Conservation (phyloP, 2,329 filamentous ascomycete species). For the Tolypocladium paradoxum region DNA sequence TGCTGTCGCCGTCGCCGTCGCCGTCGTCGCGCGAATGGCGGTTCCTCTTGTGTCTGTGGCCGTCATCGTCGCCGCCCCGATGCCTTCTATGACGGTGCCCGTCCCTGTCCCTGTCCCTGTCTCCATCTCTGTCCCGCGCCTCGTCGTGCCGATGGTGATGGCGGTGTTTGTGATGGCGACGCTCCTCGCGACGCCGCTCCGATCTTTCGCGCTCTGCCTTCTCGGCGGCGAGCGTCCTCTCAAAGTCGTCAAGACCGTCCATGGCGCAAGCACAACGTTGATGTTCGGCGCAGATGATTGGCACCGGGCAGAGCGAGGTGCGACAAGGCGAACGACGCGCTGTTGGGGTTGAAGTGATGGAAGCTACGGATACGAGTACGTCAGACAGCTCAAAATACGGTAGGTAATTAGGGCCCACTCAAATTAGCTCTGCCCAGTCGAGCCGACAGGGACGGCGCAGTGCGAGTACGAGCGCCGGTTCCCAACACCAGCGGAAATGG, state of each 20-base stretch:
- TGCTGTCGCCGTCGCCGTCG: conserved; percentile 31
- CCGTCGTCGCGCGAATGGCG: conserved; percentile 42
- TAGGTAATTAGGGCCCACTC: background rate
- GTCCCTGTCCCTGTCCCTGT: conserved; percentile 19
- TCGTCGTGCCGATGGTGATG: conserved; percentile 34
- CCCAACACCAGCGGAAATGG: too few species aligned
- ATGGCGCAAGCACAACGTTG: conserved; percentile 17
- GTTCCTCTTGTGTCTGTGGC: conserved; percentile 53
- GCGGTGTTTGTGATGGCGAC: conserved; percentile 32
- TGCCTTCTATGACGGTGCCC: conserved; percentile 21
- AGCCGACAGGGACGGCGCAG: too few species aligned
- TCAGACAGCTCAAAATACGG: background rate
- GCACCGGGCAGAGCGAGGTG: background rate
- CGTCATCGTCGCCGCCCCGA: conserved; percentile 30
- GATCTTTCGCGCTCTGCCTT: conserved; percentile 41
- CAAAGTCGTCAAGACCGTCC: conserved; percentile 60
- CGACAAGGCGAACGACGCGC: too few species aligned
- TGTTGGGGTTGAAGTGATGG: background rate
- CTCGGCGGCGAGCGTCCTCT: conserved; percentile 60
- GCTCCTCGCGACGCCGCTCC: conserved; percentile 34
- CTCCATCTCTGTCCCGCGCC: conserved; percentile 19
- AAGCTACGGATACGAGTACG: too few species aligned
- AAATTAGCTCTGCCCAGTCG: background rate
- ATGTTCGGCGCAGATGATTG: background rate
- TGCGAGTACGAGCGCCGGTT: too few species aligned